Evolutionary conservation across 2,329 filamentous ascomycete genomes (phyloP), one percentile per base, ranked within the genome.

Genomic region (Cercospora sp.): DNA sequence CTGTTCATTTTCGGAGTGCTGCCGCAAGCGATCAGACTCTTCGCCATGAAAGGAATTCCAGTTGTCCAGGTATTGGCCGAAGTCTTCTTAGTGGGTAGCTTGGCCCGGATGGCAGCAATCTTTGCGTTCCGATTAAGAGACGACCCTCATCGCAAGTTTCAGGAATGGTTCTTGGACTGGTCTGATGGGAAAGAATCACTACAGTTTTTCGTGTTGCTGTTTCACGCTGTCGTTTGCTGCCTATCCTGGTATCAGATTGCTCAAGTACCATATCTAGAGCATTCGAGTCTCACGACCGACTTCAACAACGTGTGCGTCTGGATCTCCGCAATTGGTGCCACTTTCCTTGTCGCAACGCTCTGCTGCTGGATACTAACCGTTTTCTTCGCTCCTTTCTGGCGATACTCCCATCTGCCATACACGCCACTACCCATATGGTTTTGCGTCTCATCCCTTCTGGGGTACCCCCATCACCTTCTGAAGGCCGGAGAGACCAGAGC

Each of bases 21-120:
- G 9, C 60, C 60, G 18, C 60, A 62, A 62, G 60, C 37, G 4
- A 51, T 62, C 60, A 62, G 60, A 51, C 7, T 62, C 13, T 62
- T 62, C 40, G 60, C 30, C 32, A 62, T 62, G 60, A 45, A 49
- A 40, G 60, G 60, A n/a, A 62, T 62, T n/a, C 40, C 60, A 16
- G 16, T 62, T 10, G 40, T 40, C 16, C 60, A 62, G 26, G 60
- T 16, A 49, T 40, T 62, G 40, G 60, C 60, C 5, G 40, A 2
- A 7, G 24, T 49, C 24, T 62, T 45, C 28, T 30, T 62, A 12
- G 30, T 16, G 6, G 40, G 40, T 40, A 45, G 37, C 60, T 32
- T 62, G 13, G 34, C 60, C 26, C 34, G 60, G 16, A 62, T 49
- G 40, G n/a, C 30, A 10, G 21, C 21, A 5, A 62, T 51, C 12